Conservation (phyloP, 495 filamentous ascomycete genomes). For the Gamarada debralockiae region DNA sequence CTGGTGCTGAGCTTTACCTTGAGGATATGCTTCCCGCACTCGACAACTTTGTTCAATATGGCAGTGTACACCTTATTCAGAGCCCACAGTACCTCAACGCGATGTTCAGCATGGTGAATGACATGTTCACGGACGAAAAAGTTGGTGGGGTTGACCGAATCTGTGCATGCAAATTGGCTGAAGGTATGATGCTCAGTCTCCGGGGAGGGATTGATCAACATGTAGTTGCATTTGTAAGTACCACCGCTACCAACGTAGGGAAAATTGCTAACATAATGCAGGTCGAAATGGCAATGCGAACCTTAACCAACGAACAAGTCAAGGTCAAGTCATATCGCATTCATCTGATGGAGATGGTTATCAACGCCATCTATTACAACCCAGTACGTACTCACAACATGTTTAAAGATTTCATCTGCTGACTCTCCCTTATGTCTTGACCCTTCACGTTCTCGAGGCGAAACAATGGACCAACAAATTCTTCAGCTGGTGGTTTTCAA, state of each 20-base stretch:
- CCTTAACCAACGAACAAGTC: conserved; percentile 64
- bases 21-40: conserved; percentile 98
- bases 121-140: conserved; percentile 62
- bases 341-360: conserved; percentile 98
- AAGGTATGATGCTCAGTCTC: conserved; percentile 93
- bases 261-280: conserved; percentile 9
- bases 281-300: conserved; percentile 79
- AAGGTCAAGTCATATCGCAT: conserved; percentile 89
- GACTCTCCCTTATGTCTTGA: conserved; percentile 38
- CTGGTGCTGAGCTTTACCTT: conserved; percentile 93
- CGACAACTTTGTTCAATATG: conserved; percentile 95
- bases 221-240: conserved; percentile 66
- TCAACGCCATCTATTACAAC: conserved; percentile 98
- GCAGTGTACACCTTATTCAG: conserved; percentile 70
- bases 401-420: neutral
- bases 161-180: conserved; percentile 97
- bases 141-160: conserved; percentile 94
- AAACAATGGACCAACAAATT: conserved; percentile 99
- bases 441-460: conserved; percentile 80
- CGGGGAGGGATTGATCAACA: conserved; percentile 85
- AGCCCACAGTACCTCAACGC: conserved; percentile 84
- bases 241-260: neutral
- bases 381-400: conserved; percentile 38
- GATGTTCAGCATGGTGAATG: conserved; percentile 75
- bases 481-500: conserved; percentile 96